Conservation (phyloP, 805 yeast genomes). For the Tetrapisispora arboricola region DNA sequence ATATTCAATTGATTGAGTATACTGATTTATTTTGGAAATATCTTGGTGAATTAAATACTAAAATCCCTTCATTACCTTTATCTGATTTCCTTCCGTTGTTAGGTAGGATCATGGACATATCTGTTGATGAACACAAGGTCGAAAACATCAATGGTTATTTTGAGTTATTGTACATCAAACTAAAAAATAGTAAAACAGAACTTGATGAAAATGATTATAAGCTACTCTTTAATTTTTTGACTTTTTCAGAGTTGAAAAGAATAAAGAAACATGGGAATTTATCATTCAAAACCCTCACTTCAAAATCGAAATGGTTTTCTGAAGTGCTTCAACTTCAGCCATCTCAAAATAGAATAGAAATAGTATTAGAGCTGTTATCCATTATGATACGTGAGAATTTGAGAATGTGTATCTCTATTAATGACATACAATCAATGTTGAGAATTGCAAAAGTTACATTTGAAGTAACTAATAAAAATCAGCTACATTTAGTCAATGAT, state of each 20-base stretch:
- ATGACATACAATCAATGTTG: conserved; percentile 17
- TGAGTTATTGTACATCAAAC: neutral
- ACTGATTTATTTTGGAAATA: conserved; percentile 55
- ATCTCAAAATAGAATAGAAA: neutral
- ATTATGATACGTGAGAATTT: neutral
- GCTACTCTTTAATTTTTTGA: neutral
- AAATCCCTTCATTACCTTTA: conserved; percentile 52
- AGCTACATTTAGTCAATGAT: neutral
- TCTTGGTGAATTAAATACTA: conserved; percentile 42
- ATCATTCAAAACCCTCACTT: neutral
- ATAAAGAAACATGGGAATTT: neutral
- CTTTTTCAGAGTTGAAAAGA: neutral
- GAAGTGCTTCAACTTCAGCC: neutral
- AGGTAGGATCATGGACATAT: conserved; percentile 4
- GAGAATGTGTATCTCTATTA: conserved; percentile 8
- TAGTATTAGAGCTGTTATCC: neutral
- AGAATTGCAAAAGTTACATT: conserved; percentile 14
- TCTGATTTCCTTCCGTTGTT: conserved; percentile 57
- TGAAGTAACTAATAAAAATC: neutral
- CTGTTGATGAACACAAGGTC: neutral
- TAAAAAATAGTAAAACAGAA: neutral
- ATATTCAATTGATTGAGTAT: conserved; percentile 1
- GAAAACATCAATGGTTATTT: conserved; percentile 2
- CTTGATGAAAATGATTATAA: neutral
- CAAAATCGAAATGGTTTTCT: neutral